A percentile compares a stretch with the other conserved stretches of the same genome.
These are phyloP conservation scores for Citrus cavaleriei DNA, from an alignment of 345 rosid genomes.

Conservation along the genomic window DNA sequence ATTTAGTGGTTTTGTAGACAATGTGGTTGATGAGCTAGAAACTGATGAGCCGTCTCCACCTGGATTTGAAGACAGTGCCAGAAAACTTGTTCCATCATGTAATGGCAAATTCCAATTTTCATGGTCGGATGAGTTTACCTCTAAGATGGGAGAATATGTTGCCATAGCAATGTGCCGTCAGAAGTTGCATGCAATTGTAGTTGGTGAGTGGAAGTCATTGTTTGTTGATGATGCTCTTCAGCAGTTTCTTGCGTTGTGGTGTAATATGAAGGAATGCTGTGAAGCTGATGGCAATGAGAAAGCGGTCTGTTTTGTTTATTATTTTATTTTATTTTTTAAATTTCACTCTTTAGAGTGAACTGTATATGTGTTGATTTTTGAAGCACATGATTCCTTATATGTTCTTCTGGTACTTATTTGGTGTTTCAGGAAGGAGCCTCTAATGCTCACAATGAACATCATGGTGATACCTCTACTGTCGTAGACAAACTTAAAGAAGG, in stretches of 20 bases:
- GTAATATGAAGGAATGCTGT: conserved; percentile 18
- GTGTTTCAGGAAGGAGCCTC: conserved; percentile 32
- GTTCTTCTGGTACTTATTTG: background rate
- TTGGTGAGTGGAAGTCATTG: conserved; percentile 56
- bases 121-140: conserved; percentile 29
- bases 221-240: conserved; percentile 39
- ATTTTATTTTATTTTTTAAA: background rate
- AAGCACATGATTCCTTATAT: background rate
- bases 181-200: conserved; percentile 67
- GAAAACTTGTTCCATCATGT: conserved; percentile 29
- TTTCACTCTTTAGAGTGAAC: background rate
- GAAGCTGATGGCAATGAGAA: conserved; percentile 24
- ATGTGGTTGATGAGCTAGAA: conserved; percentile 33
- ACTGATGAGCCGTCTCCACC: conserved; percentile 64
- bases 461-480: conserved; percentile 1
- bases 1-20: conserved; percentile 17
- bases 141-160: conserved; percentile 54
- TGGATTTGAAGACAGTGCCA: conserved; percentile 46
- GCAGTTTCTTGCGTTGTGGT: conserved; percentile 35
- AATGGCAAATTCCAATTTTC: conserved; percentile 38
- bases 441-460: conserved; percentile 8
- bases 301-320: background rate
- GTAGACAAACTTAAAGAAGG: conserved; percentile 16
- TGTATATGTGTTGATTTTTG: background rate
- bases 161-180: conserved; percentile 75